Evolutionary conservation across 306 rosid species (phyloP).

Genomic region (Arachis hypogaea): DNA sequence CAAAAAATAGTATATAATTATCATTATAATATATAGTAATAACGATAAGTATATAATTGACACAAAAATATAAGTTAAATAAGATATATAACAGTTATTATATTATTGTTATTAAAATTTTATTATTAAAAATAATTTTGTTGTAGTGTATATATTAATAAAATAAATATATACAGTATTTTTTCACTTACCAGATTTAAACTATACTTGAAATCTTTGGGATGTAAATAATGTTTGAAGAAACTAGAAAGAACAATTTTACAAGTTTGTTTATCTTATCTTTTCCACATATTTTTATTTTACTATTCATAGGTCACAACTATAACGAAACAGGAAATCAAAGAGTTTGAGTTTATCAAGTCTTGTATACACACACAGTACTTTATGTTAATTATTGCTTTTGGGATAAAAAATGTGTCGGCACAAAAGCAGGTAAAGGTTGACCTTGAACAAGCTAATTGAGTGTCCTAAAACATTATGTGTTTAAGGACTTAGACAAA

Average conservation of each 20-base stretch:
- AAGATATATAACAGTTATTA: too few species aligned
- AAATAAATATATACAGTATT: too few species aligned
- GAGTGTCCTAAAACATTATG: background rate
- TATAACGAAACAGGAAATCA: background rate
- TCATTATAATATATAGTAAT: too few species aligned
- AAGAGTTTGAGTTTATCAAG: conserved; percentile 5
- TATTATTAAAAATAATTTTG: too few species aligned
- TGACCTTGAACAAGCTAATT: conserved; percentile 36
- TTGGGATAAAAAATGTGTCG: conserved; percentile 13
- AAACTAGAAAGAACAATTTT: background rate
- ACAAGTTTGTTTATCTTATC: background rate
- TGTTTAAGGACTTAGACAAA: background rate
- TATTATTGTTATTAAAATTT: too few species aligned
- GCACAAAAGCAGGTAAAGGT: conserved; percentile 10
- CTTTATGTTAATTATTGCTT: conserved; percentile 18
- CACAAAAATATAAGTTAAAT: too few species aligned
- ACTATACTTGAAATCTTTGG: background rate
- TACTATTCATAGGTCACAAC: conserved; percentile 26
- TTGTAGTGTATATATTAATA: too few species aligned
- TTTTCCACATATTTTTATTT: background rate
- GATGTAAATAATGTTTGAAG: background rate
- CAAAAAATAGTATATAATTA: too few species aligned
- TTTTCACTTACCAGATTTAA: background rate
- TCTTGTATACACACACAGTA: background rate
- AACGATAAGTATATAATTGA: too few species aligned